A percentile compares a stretch with the other conserved stretches of the same genome.
Evolutionary conservation across 805 yeast genomes (phyloP).

Genomic region (Spathaspora girioi): DNA sequence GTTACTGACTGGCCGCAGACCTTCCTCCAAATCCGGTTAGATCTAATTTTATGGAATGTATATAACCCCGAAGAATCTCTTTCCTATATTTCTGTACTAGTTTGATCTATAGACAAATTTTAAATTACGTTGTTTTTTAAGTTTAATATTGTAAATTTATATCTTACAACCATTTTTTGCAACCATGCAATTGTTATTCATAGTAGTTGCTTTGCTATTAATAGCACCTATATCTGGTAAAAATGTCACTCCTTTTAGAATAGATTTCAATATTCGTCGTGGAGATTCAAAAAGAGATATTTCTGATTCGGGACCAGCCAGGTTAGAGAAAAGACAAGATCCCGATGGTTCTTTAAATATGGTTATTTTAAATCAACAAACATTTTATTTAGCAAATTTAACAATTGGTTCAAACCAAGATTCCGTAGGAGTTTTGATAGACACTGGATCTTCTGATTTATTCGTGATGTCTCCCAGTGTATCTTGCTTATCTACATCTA

Average conservation of each 20-base stretch:
- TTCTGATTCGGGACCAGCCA: constrained; percentile 7
- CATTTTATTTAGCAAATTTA: constrained; percentile 26
- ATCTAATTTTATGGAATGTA: too few relatives aligned
- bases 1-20: too few relatives aligned
- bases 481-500: constrained; percentile 12
- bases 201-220: neutral
- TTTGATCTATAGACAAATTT: too few relatives aligned
- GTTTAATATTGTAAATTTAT: too few relatives aligned
- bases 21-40: too few relatives aligned
- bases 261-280: constrained; percentile 8
- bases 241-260: neutral
- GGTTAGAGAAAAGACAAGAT: constrained; percentile 13
- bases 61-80: too few relatives aligned
- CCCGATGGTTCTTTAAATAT: constrained; percentile 14
- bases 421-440: constrained; percentile 28
- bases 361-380: constrained; percentile 20
- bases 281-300: constrained; percentile 6
- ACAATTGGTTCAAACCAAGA: constrained; percentile 28
- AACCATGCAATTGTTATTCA: neutral
- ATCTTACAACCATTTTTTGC: neutral
- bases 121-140: too few relatives aligned
- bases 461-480: constrained; percentile 37
- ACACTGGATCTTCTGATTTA: constrained; percentile 42
- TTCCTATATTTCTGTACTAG: too few relatives aligned
- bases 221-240: neutral